These are phyloP conservation scores for Colletotrichum filicis DNA, from an alignment of 2,329 filamentous ascomycete genomes.

Conservation along the genomic window DNA sequence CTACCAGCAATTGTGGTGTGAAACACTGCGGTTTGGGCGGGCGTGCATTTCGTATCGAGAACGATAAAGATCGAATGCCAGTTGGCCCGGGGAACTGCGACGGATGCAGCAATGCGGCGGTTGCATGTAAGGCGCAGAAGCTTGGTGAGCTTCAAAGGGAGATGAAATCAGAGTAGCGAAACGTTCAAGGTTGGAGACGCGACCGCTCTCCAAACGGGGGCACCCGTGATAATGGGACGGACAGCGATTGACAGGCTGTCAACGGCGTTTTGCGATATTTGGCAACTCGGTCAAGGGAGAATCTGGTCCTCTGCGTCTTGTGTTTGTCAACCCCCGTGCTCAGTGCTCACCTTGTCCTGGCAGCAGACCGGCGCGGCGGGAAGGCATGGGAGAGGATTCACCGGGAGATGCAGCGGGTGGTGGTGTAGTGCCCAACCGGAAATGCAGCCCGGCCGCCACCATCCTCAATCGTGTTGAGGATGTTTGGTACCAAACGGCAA, in stretches of 20 bases:
- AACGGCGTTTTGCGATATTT: not conserved
- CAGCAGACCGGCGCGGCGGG: slow-evolving; percentile 24
- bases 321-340: not conserved
- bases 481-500: not conserved
- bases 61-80: not conserved
- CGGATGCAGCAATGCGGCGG: slow-evolving; percentile 22
- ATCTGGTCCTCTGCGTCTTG: not conserved
- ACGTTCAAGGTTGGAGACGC: slow-evolving; percentile 16
- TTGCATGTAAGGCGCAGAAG: slow-evolving; percentile 9
- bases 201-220: not conserved
- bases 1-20: not conserved
- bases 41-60: slow-evolving; percentile 17
- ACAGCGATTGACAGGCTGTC: slow-evolving; percentile 3
- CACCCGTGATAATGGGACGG: slow-evolving; percentile 5
- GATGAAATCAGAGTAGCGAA: not conserved
- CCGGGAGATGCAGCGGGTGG: slow-evolving; percentile 20
- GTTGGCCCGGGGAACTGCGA: slow-evolving; percentile 21
- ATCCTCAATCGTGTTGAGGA: not conserved
- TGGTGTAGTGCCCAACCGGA: slow-evolving; percentile 15
- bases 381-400: slow-evolving; percentile 21
- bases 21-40: slow-evolving; percentile 21
- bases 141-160: not conserved
- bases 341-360: not conserved
- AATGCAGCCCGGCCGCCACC: not conserved
- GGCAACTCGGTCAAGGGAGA: slow-evolving; percentile 11